Evolutionary conservation across 2,329 filamentous ascomycete genomes (phyloP).

Genomic region (Gliomastix tumulicola): DNA sequence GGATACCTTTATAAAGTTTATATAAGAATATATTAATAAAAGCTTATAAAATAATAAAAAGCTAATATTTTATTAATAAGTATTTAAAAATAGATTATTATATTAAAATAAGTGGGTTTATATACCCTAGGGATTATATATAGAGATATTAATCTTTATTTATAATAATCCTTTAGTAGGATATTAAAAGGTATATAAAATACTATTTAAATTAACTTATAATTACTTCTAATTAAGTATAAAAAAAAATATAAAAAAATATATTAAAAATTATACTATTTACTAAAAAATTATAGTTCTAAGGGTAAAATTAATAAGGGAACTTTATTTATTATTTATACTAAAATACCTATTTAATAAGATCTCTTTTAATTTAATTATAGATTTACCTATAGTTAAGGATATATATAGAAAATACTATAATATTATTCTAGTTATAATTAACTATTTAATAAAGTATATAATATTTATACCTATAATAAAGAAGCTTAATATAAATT

Average conservation of each 20-base stretch:
- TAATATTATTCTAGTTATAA: not conserved
- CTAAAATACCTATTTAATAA: not conserved
- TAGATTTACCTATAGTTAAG: not conserved
- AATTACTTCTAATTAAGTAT: not conserved
- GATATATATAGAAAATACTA: not conserved
- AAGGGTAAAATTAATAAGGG: slow-evolving; percentile 11
- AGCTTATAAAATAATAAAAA: not conserved
- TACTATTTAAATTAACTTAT: not conserved
- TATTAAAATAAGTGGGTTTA: too few species aligned
- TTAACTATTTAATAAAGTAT: not conserved
- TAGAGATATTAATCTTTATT: too few species aligned
- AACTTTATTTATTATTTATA: slow-evolving; percentile 26
- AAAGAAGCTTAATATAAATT: not conserved
- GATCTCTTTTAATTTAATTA: not conserved
- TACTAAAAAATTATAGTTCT: not conserved
- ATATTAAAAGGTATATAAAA: too few species aligned
- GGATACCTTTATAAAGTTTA: not conserved
- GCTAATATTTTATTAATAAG: too few species aligned
- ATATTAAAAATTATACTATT: not conserved
- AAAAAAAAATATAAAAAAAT: not conserved
- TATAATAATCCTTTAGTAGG: too few species aligned
- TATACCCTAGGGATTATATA: too few species aligned
- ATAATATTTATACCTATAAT: not conserved
- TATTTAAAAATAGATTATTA: too few species aligned
- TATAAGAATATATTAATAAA: not conserved